Evolutionary conservation across 106 monocot species (phyloP).

Genomic region (Allium sativum): DNA sequence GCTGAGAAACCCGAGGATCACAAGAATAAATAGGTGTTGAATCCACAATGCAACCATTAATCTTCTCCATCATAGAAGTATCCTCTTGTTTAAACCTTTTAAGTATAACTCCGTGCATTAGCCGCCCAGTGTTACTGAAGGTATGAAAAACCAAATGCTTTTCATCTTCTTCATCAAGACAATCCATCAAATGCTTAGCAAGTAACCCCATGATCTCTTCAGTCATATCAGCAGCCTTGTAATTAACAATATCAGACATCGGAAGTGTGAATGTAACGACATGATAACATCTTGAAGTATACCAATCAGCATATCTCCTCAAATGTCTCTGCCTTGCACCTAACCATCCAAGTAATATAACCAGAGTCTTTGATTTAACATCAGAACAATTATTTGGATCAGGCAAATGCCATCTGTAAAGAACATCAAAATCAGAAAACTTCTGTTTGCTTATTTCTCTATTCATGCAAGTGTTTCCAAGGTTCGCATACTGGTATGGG

Average conservation of each 20-base stretch:
- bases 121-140: slow-evolving; percentile 94
- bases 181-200: slow-evolving; percentile 63
- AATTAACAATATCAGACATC: slow-evolving; percentile 66
- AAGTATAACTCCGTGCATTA: slow-evolving; percentile 80
- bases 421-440: slow-evolving; percentile 27
- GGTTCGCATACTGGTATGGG: slow-evolving; percentile 57
- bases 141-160: slow-evolving; percentile 88
- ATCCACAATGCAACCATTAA: slow-evolving; percentile 87
- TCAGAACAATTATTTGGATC: slow-evolving; percentile 25
- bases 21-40: slow-evolving; percentile 85
- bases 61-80: slow-evolving; percentile 56
- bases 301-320: slow-evolving; percentile 87
- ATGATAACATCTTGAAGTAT: slow-evolving; percentile 85
- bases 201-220: slow-evolving; percentile 61
- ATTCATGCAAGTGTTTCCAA: slow-evolving; percentile 12
- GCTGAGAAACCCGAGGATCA: slow-evolving; percentile 99
- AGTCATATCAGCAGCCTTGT: slow-evolving; percentile 57
- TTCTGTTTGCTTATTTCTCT: background rate
- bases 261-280: slow-evolving; percentile 89
- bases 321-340: slow-evolving; percentile 89
- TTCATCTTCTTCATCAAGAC: slow-evolving; percentile 63
- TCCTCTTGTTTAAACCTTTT: slow-evolving; percentile 76
- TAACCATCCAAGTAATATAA: slow-evolving; percentile 88
- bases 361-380: slow-evolving; percentile 61
- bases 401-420: slow-evolving; percentile 82